These are phyloP conservation scores for Fusarium denticulatum DNA, from an alignment of 2,329 filamentous ascomycete species.

Conservation along the genomic window DNA sequence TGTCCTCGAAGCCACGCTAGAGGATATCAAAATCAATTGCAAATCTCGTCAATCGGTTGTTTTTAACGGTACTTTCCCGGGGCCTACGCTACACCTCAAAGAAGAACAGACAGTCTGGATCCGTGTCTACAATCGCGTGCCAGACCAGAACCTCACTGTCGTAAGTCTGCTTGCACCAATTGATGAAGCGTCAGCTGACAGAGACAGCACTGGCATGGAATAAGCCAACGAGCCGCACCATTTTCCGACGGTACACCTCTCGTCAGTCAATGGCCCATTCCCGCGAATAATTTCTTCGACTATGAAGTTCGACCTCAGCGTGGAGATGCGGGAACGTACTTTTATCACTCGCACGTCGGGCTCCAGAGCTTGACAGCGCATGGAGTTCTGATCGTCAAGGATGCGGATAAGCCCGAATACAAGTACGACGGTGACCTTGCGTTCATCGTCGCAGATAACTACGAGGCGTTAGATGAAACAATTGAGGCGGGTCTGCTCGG, in stretches of 20 bases:
- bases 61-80: conserved; percentile 21
- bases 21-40: conserved; percentile 23
- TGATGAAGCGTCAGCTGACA: not conserved
- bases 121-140: conserved; percentile 20
- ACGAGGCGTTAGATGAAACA: conserved; percentile 60
- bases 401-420: conserved; percentile 60
- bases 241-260: conserved; percentile 72
- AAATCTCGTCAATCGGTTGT: not conserved
- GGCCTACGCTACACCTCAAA: conserved; percentile 4
- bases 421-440: conserved; percentile 70
- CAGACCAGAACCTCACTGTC: conserved; percentile 23
- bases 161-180: not conserved
- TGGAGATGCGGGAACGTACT: conserved; percentile 70
- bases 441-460: conserved; percentile 63
- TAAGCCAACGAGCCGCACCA: conserved; percentile 66
- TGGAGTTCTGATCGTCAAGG: conserved; percentile 64
- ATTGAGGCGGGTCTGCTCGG: conserved; percentile 62
- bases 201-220: conserved; percentile 72
- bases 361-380: conserved; percentile 68
- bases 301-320: conserved; percentile 67
- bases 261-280: conserved; percentile 73
- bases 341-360: conserved; percentile 74
- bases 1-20: conserved; percentile 14
- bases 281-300: conserved; percentile 70
- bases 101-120: conserved; percentile 33